phyloP scores from a whole-genome alignment of 1,284 basidiomycete genomes.

The Heterobasidion irregulare region DNA sequence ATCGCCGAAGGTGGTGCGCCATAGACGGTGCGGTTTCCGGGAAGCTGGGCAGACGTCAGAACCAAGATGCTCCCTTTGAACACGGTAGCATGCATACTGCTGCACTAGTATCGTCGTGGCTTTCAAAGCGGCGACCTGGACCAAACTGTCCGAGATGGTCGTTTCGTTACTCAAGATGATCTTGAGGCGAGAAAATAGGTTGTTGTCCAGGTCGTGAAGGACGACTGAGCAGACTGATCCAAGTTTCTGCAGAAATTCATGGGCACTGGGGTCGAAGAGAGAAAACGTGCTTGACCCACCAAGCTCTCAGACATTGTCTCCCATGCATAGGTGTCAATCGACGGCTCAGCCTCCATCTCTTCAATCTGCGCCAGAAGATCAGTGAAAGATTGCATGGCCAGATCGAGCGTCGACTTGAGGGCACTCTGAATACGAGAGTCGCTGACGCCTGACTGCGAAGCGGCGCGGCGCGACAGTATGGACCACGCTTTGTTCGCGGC shows the following conservation, averaged over 20 bases:
- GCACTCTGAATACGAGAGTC: slow-evolving; percentile 33
- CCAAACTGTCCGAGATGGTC: slow-evolving; percentile 70
- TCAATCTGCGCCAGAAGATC: slow-evolving; percentile 70
- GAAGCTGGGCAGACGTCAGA: slow-evolving; percentile 42
- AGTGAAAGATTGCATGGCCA: slow-evolving; percentile 65
- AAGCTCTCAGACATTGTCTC: slow-evolving; percentile 82
- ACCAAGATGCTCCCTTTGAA: neutral
- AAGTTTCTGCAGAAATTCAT: slow-evolving; percentile 57
- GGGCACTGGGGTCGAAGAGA: neutral
- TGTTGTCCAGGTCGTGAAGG: slow-evolving; percentile 58
- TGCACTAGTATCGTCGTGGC: slow-evolving; percentile 74
- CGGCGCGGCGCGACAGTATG: slow-evolving; percentile 47
- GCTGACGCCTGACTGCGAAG: slow-evolving; percentile 28
- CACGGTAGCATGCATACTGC: slow-evolving; percentile 41
- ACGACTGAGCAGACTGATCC: slow-evolving; percentile 80
- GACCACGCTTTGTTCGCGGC: slow-evolving; percentile 80
- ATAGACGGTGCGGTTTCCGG: slow-evolving; percentile 72
- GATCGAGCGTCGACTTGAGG: slow-evolving; percentile 41
- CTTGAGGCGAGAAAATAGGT: slow-evolving; percentile 66
- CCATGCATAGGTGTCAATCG: slow-evolving; percentile 78
- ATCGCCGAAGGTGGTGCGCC: slow-evolving; percentile 78
- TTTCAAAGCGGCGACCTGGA: slow-evolving; percentile 84
- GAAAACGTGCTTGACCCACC: slow-evolving; percentile 22
- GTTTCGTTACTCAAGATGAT: slow-evolving; percentile 77
- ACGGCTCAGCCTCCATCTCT: slow-evolving; percentile 71